Evolutionary conservation across 1,284 basidiomycete species (phyloP).

Genomic region (Amylostereum areolatum): DNA sequence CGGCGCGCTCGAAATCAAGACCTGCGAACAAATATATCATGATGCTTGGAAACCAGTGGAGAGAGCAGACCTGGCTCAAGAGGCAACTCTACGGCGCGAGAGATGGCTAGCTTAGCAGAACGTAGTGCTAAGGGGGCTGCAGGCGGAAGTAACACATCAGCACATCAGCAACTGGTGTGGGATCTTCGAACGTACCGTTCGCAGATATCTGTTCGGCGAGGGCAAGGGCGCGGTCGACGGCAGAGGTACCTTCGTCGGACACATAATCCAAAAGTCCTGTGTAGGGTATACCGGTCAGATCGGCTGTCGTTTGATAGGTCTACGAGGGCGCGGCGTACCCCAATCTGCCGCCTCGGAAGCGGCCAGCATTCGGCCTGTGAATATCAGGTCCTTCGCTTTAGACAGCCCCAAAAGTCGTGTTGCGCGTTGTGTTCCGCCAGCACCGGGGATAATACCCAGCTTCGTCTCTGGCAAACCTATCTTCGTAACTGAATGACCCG

Average conservation of each 20-base stretch:
- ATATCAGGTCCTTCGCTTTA: conserved; percentile 86
- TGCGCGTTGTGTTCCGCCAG: conserved; percentile 89
- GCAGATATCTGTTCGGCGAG: conserved; percentile 62
- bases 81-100: conserved; percentile 70
- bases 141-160: conserved; percentile 5
- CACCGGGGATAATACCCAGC: conserved; percentile 92
- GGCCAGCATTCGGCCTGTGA: conserved; percentile 64
- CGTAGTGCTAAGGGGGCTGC: conserved; percentile 83
- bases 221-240: conserved; percentile 59
- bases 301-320: neutral
- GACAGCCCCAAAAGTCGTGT: conserved; percentile 77
- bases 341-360: conserved; percentile 68
- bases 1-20: conserved; percentile 82
- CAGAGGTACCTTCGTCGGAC: conserved; percentile 51
- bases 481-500: conserved; percentile 65
- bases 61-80: conserved; percentile 58
- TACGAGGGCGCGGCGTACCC: conserved; percentile 43
- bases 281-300: conserved; percentile 6
- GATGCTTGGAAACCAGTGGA: neutral
- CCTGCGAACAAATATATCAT: conserved; percentile 33
- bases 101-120: conserved; percentile 87
- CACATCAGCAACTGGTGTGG: neutral
- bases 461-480: conserved; percentile 82
- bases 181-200: conserved; percentile 50
- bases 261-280: conserved; percentile 78